These are phyloP conservation scores for Pseudogymnoascus sp. DNA, from an alignment of 2,329 filamentous ascomycete genomes.

Conservation along the genomic window DNA sequence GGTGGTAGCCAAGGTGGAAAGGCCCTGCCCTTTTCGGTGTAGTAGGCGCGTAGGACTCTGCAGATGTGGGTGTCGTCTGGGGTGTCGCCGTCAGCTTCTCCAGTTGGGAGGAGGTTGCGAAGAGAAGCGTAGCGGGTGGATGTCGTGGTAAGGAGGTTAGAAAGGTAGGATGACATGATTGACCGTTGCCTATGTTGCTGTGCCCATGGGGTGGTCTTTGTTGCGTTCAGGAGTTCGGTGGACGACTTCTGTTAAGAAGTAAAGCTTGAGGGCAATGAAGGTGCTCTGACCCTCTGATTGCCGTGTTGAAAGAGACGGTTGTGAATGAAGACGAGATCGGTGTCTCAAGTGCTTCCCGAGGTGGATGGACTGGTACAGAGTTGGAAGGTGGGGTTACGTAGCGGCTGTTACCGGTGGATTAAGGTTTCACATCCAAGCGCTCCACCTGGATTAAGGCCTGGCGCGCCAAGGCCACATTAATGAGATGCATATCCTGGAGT, in stretches of 20 bases:
- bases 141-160: slow-evolving; percentile 58
- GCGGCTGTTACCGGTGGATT: slow-evolving; percentile 2
- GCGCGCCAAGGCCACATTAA: slow-evolving; percentile 6
- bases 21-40: slow-evolving; percentile 74
- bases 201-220: neutral
- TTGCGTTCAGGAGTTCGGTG: neutral
- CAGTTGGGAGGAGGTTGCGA: slow-evolving; percentile 59
- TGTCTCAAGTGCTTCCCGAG: slow-evolving; percentile 8
- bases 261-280: neutral
- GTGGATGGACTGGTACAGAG: neutral
- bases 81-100: slow-evolving; percentile 61
- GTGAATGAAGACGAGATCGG: neutral
- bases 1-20: slow-evolving; percentile 84
- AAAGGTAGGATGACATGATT: slow-evolving; percentile 72
- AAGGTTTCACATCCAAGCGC: slow-evolving; percentile 5
- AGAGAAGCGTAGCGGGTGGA: slow-evolving; percentile 54
- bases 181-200: neutral
- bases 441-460: slow-evolving; percentile 1
- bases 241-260: slow-evolving; percentile 2
- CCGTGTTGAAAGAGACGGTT: neutral
- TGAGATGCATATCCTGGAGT: neutral
- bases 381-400: slow-evolving; percentile 8
- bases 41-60: slow-evolving; percentile 86
- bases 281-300: neutral
- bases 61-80: slow-evolving; percentile 93